Evolutionary conservation across 257 asterid species (phyloP), one percentile per base, ranked within the genome.

Genomic region (Oldenlandia corymbosa): DNA sequence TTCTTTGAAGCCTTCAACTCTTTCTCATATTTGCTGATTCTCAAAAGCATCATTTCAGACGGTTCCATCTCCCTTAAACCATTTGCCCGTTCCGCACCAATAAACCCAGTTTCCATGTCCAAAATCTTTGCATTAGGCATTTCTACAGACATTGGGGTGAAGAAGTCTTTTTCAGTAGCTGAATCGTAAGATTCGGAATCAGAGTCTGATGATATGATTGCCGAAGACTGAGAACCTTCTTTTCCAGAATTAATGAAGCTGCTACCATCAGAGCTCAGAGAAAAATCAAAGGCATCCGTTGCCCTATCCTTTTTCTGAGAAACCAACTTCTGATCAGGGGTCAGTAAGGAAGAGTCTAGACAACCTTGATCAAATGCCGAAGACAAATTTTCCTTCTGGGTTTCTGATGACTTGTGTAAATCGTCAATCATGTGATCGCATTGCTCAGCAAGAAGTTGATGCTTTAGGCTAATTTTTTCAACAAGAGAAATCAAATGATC

Each of bases 131-230:
- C 71, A 60, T 73, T 67, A 69, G 42, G 58, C 66, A 64, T 58
- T 64, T 64, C 73, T 10, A 60, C 69, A 61, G 64, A 62, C 54
- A 27, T 58, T 18, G 76, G 64, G 45, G 69, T 62, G 42, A 56
- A n/a, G n/a, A n/a, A 46, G 45, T 60, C 64, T 43, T 60, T 81
- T 51, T 48, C 23, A 24, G 76, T 64, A 66, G 85, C 75, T 12
- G 72, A 63, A 66, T 71, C 53, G 34, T 43, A 84, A 34, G 90
- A 74, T 56, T 86, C 98, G 12, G 87, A 75, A 73, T 91, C 97
- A 51, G 90, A 88, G 75, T 88, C 96, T 2, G 94, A 80, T 27
- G 87, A 88, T 67, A 76, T 45, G 23, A 43, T 20, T 31, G 64
- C 21, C 36, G 87, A 80, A 64, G 76, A 83, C 54, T 82, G 78